Evolutionary conservation across 2,329 filamentous ascomycete species (phyloP).

Genomic region (Colletotrichum salicis): DNA sequence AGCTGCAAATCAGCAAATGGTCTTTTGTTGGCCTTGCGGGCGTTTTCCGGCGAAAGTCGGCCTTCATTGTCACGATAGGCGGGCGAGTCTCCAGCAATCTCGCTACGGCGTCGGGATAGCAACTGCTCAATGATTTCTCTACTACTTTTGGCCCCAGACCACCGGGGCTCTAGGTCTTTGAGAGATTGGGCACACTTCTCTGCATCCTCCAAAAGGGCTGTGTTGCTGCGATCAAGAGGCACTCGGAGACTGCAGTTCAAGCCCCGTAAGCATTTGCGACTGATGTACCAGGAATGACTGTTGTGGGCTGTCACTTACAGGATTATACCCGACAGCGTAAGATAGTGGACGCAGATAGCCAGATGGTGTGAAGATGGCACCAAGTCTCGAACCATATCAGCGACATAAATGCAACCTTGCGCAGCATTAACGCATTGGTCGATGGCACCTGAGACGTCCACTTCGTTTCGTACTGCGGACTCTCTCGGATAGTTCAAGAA

Average conservation of each 20-base stretch:
- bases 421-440: constrained; percentile 42
- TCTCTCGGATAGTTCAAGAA: constrained; percentile 3
- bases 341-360: constrained; percentile 41
- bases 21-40: background rate
- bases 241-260: background rate
- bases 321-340: constrained; percentile 41
- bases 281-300: background rate
- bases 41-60: background rate
- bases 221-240: background rate
- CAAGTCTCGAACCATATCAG: constrained; percentile 40
- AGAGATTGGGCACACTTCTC: constrained; percentile 39
- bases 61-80: background rate
- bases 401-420: constrained; percentile 41
- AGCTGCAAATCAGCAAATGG: background rate
- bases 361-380: constrained; percentile 43
- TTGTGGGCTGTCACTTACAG: constrained; percentile 36
- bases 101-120: constrained; percentile 23
- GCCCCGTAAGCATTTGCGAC: background rate
- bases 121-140: constrained; percentile 41
- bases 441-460: background rate
- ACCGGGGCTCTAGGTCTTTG: constrained; percentile 39
- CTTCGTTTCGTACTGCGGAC: background rate
- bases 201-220: constrained; percentile 31
- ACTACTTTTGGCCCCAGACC: constrained; percentile 40
- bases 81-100: background rate